Conservation (phyloP, 208 protist species). For the Novymonas esmeraldas region DNA sequence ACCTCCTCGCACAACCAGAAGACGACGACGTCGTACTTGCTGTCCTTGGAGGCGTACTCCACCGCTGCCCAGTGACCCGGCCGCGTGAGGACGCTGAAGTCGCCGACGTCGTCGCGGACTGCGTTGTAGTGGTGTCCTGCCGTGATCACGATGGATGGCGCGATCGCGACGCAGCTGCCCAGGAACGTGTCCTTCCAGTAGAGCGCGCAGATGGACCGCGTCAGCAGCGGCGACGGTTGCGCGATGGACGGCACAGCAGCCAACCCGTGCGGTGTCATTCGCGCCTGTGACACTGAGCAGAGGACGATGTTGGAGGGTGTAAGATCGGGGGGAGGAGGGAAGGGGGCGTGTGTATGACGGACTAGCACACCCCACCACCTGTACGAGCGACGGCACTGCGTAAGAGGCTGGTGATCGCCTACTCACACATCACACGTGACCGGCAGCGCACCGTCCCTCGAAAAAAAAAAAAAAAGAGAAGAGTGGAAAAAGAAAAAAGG, state of each 20-base stretch:
- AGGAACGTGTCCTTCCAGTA: conserved; percentile 80
- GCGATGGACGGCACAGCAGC: conserved; percentile 39
- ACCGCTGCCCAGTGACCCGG: conserved; percentile 39
- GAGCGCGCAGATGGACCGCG: conserved; percentile 62
- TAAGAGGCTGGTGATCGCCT: too few relatives aligned
- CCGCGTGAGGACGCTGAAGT: conserved; percentile 67
- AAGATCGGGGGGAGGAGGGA: too few relatives aligned
- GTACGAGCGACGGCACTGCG: too few relatives aligned
- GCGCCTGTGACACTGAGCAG: not conserved
- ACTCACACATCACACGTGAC: too few relatives aligned
- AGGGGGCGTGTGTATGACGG: too few relatives aligned
- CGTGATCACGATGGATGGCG: conserved; percentile 55
- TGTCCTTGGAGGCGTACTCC: conserved; percentile 70
- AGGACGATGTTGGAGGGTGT: too few relatives aligned
- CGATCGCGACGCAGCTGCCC: conserved; percentile 79
- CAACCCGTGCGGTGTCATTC: conserved; percentile 59
- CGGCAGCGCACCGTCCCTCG: too few relatives aligned
- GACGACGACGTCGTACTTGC: conserved; percentile 61
- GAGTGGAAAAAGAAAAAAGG: not conserved
- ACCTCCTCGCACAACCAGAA: conserved; percentile 64
- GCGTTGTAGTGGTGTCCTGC: conserved; percentile 86
- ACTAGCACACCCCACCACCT: too few relatives aligned
- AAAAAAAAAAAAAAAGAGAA: too few relatives aligned
- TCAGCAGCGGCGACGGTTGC: conserved; percentile 34
- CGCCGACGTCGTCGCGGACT: conserved; percentile 74